These are phyloP conservation scores for Dryadomyces quercivorus DNA, from an alignment of 2,329 filamentous ascomycete genomes.

Conservation along the genomic window DNA sequence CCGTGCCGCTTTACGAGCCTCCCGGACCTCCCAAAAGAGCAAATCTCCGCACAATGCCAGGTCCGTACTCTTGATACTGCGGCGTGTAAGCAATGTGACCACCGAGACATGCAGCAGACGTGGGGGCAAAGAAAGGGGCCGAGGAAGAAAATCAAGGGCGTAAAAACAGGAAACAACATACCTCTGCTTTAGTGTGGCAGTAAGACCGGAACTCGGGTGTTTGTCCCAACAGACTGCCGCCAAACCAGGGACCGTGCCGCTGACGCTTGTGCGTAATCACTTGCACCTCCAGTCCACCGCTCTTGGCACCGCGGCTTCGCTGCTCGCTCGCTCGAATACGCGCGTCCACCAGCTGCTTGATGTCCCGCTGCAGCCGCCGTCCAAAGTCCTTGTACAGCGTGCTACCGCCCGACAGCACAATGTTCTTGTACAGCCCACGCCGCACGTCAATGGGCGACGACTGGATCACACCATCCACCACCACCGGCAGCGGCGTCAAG, in stretches of 20 bases:
- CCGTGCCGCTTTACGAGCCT: constrained; percentile 33
- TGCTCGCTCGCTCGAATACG: constrained; percentile 87
- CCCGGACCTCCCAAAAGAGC: constrained; percentile 87
- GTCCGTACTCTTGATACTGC: constrained; percentile 89
- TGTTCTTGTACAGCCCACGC: constrained; percentile 97
- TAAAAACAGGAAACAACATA: constrained; percentile 22
- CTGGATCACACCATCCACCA: constrained; percentile 95
- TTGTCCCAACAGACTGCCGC: constrained; percentile 88
- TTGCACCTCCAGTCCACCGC: constrained; percentile 88
- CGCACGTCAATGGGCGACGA: constrained; percentile 95
- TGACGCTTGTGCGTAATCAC: constrained; percentile 97
- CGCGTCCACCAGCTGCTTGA: constrained; percentile 88
- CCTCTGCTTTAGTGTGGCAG: constrained; percentile 84
- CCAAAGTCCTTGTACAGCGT: constrained; percentile 99
- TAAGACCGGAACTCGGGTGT: constrained; percentile 98
- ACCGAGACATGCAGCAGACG: background rate
- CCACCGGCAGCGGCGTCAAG: constrained; percentile 82
- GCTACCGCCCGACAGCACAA: constrained; percentile 91
- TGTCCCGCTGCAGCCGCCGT: constrained; percentile 88
- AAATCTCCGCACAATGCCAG: constrained; percentile 89
- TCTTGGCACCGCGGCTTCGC: constrained; percentile 81
- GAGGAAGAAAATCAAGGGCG: background rate
- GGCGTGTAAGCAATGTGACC: constrained; percentile 11
- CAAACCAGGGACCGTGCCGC: constrained; percentile 96
- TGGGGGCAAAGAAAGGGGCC: background rate